Evolutionary conservation across 169 alveolate species (phyloP).

Genomic region (Plasmodium vinckei): DNA sequence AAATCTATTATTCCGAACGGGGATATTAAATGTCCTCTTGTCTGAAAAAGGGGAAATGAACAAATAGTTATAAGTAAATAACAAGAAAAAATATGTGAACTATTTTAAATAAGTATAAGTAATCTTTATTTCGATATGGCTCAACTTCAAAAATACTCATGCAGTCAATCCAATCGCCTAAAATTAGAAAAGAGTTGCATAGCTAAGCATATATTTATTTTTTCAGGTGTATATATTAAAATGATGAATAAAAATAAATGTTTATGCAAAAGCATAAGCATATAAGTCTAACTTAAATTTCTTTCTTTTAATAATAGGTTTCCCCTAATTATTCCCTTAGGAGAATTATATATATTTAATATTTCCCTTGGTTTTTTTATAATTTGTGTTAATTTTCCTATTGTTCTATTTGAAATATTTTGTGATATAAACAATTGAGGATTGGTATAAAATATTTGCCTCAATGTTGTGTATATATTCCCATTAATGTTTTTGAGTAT

Average conservation of each 20-base stretch:
- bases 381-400: constrained; percentile 76
- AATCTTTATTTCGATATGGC: background rate
- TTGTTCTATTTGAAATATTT: constrained; percentile 60
- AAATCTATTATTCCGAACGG: constrained; percentile 74
- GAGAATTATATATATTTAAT: constrained; percentile 75
- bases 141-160: constrained; percentile 61
- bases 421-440: constrained; percentile 76
- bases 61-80: background rate
- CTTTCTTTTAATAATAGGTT: constrained; percentile 52
- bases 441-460: constrained; percentile 79
- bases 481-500: constrained; percentile 30
- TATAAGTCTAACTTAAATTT: constrained; percentile 28
- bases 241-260: too few relatives aligned
- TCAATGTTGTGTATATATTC: constrained; percentile 63
- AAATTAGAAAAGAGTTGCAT: background rate
- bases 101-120: background rate
- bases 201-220: background rate
- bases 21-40: constrained; percentile 69
- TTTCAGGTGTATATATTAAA: too few relatives aligned
- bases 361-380: constrained; percentile 76
- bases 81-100: background rate
- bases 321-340: constrained; percentile 79
- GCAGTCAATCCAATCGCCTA: constrained; percentile 73
- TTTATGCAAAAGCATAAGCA: background rate
- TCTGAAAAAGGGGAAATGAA: constrained; percentile 17